phyloP scores from a whole-genome alignment of 108 stramenopile genomes.

The Nitzschia sp. region DNA sequence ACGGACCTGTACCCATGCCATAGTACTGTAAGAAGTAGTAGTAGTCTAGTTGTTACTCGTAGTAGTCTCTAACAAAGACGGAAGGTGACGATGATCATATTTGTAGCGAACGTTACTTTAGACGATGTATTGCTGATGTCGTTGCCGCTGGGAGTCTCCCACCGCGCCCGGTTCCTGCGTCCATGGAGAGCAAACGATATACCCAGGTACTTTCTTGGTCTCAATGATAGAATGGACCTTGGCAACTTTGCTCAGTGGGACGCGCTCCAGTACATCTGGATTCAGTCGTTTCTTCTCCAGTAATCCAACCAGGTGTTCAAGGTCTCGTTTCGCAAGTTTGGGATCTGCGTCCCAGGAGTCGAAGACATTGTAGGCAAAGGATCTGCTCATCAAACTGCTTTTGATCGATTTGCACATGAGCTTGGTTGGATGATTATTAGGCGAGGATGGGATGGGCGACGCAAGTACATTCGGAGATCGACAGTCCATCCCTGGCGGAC shows the following conservation, averaged over 20 bases:
- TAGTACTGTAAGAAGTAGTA: too few species aligned
- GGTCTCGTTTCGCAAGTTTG: slow-evolving; percentile 52
- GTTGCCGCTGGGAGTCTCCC: too few species aligned
- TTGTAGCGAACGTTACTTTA: too few species aligned
- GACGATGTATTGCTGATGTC: too few species aligned
- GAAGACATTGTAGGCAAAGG: slow-evolving; percentile 43
- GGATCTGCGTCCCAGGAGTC: slow-evolving; percentile 55
- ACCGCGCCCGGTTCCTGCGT: slow-evolving; percentile 7
- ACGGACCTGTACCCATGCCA: too few species aligned
- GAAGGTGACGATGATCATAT: too few species aligned
- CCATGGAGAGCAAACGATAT: slow-evolving; percentile 59
- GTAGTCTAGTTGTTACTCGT: too few species aligned
- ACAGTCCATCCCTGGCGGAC: slow-evolving; percentile 27
- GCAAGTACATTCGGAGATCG: not conserved
- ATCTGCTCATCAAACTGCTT: slow-evolving; percentile 32
- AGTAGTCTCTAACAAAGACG: too few species aligned
- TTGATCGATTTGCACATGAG: slow-evolving; percentile 25
- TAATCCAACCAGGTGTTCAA: slow-evolving; percentile 62
- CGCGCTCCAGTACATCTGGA: slow-evolving; percentile 54
- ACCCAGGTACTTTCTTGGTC: slow-evolving; percentile 31
- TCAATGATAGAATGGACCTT: slow-evolving; percentile 59
- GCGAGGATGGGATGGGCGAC: slow-evolving; percentile 3
- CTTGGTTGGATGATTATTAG: slow-evolving; percentile 23
- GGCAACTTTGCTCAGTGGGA: slow-evolving; percentile 64
- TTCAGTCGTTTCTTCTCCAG: slow-evolving; percentile 40